Conservation (phyloP, 371 early-diverging fungal genomes). For the Dichotomocladium elegans region DNA sequence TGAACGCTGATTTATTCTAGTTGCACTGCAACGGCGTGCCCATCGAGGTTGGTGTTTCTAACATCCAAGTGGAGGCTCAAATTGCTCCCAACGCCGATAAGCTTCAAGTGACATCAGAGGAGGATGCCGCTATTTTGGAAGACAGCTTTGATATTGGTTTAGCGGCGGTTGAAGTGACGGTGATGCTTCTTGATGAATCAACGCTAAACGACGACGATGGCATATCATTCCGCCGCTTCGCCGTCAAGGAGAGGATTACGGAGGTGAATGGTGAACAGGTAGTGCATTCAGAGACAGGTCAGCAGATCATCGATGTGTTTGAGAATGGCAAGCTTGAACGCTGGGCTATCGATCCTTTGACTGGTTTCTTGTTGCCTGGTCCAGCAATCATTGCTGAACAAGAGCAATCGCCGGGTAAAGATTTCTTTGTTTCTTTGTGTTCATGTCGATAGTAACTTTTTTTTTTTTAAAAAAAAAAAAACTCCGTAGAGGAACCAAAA, state of each 20-base stretch:
- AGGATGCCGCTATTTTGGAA: slow-evolving; percentile 45
- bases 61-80: slow-evolving; percentile 58
- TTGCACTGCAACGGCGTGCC: slow-evolving; percentile 58
- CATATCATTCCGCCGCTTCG: slow-evolving; percentile 50
- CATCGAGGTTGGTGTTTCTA: slow-evolving; percentile 54
- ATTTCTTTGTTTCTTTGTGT: no score
- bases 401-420: no score
- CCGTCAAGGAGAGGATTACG: slow-evolving; percentile 57
- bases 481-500: no score
- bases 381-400: slow-evolving; percentile 1
- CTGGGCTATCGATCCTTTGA: slow-evolving; percentile 45
- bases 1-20: slow-evolving; percentile 22
- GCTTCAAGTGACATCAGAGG: slow-evolving; percentile 44
- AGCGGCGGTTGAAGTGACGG: slow-evolving; percentile 66
- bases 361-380: slow-evolving; percentile 32
- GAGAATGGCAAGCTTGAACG: slow-evolving; percentile 46
- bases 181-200: slow-evolving; percentile 47
- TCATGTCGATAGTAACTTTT: no score
- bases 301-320: slow-evolving; percentile 67
- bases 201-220: slow-evolving; percentile 51
- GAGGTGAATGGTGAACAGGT: slow-evolving; percentile 71
- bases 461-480: no score
- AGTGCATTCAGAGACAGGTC: slow-evolving; percentile 64
- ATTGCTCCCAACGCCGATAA: slow-evolving; percentile 43
- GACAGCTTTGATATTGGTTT: slow-evolving; percentile 65